Evolutionary conservation across 2,329 filamentous ascomycete species (phyloP).

Genomic region (Didymella pinodella): DNA sequence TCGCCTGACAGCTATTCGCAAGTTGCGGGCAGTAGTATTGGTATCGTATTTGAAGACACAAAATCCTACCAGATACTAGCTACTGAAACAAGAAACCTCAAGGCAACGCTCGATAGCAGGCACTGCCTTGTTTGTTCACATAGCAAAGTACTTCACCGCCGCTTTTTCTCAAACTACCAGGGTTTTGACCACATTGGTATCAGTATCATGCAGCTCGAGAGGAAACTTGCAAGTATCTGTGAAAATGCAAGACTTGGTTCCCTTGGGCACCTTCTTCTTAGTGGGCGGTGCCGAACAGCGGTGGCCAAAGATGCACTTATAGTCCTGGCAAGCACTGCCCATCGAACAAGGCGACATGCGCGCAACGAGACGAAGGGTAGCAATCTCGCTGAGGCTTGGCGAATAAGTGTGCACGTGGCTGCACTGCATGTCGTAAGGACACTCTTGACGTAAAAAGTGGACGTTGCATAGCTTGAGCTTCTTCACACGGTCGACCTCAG

Average conservation of each 20-base stretch:
- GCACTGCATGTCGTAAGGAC: constrained; percentile 62
- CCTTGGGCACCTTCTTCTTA: constrained; percentile 54
- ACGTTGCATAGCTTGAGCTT: constrained; percentile 70
- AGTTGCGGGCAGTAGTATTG: too few species aligned
- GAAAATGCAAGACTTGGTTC: constrained; percentile 64
- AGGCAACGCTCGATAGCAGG: too few species aligned
- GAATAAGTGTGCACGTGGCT: constrained; percentile 64
- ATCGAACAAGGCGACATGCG: constrained; percentile 69
- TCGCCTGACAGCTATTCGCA: too few species aligned
- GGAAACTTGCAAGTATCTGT: constrained; percentile 67
- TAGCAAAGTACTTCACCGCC: too few species aligned
- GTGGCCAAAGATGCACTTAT: constrained; percentile 70
- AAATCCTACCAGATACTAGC: too few species aligned
- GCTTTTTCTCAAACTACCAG: constrained; percentile 40
- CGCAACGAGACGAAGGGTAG: constrained; percentile 65
- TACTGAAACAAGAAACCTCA: too few species aligned
- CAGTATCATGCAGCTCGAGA: constrained; percentile 64
- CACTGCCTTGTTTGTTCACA: too few species aligned
- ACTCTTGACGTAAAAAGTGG: constrained; percentile 66
- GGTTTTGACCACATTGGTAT: constrained; percentile 63
- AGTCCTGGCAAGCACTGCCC: constrained; percentile 65
- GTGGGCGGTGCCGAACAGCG: constrained; percentile 62
- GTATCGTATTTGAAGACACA: too few species aligned
- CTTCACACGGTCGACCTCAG: constrained; percentile 67
- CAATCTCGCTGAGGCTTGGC: constrained; percentile 61